Evolutionary conservation across 371 early-diverging fungal species (phyloP).

Genomic region (Ordospora colligata): DNA sequence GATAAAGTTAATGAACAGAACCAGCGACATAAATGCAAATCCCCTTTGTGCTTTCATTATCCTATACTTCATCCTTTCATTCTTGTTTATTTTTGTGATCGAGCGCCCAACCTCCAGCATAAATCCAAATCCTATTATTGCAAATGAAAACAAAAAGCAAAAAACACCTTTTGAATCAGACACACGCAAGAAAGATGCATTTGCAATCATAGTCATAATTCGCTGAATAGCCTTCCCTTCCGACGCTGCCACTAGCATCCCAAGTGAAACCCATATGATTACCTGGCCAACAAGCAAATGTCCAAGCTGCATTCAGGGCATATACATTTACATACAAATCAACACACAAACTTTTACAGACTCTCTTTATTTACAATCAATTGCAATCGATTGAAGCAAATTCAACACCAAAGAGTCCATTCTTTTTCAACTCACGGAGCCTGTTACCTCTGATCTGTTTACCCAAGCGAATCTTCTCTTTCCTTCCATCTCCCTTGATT

Average conservation of each 20-base stretch:
- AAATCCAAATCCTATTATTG: not conserved
- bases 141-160: slow-evolving; percentile 7
- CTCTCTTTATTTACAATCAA: slow-evolving; percentile 2
- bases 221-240: not conserved
- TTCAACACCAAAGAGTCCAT: slow-evolving; percentile 10
- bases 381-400: not conserved
- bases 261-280: not conserved
- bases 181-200: not conserved
- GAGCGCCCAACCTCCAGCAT: slow-evolving; percentile 6
- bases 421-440: not conserved
- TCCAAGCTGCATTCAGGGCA: slow-evolving; percentile 9
- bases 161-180: slow-evolving; percentile 31
- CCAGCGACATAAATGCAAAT: slow-evolving; percentile 14
- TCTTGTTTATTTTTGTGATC: not conserved
- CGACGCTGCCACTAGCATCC: not conserved
- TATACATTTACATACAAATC: not conserved
- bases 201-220: not conserved
- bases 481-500: not conserved
- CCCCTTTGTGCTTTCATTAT: slow-evolving; percentile 25
- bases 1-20: slow-evolving; percentile 30
- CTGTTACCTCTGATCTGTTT: not conserved
- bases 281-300: slow-evolving; percentile 2
- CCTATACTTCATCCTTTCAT: not conserved
- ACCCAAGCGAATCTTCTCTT: not conserved
- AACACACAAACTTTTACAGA: not conserved